Evolutionary conservation across 192 early-diverging fungal genomes (phyloP), one percentile per base, ranked within the genome.

Genomic region (Coemansia sp.): DNA sequence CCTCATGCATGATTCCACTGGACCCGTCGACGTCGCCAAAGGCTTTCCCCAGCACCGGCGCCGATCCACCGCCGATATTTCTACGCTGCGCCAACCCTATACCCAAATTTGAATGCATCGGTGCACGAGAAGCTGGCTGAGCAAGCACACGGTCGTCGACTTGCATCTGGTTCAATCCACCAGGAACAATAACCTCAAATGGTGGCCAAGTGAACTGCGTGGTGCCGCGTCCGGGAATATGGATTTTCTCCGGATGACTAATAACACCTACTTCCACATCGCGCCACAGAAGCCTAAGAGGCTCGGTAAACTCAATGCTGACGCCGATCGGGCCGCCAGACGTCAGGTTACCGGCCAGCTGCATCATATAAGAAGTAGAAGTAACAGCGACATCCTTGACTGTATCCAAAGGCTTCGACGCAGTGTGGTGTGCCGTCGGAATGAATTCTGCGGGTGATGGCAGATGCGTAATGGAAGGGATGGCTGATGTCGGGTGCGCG

Each of bases 321-420:
- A 79, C 68, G 20, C 77, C 77, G 16, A 79, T 74, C 18, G 77
- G 77, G 0, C 71, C 77, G 32, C 72, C 77, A 0, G 77, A 79
- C 0, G 72, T 71, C 68, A 80, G 10, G 36, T 68, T 80, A 2
- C 72, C 77, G 0, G 60, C 67, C 10, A 80, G 7, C 56, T 74
- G 72, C 64, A 79, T 68, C 51, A 55, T 74, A 28, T 79, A 79
- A 22, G 48, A 60, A 2, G 40, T 12, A 3, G 67, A 45, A 16
- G 51, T 14, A 12, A 59, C 20, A 0, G 61, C 3, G 12, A 3
- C 20, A 33, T 62, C 32, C 40, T 48, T 61, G 18, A 32, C 42
- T 0, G 65, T 28, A 18, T 76, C 73, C 14, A 70, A 60, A 5
- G 65, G 36, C 25, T 5, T n/a, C n/a, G n/a, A n/a, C n/a, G n/a